Percentiles rank a stretch among this genome's conserved stretches.
Evolutionary conservation across 139 green algal genomes (phyloP).

Genomic region (Tetraselmis chui): DNA sequence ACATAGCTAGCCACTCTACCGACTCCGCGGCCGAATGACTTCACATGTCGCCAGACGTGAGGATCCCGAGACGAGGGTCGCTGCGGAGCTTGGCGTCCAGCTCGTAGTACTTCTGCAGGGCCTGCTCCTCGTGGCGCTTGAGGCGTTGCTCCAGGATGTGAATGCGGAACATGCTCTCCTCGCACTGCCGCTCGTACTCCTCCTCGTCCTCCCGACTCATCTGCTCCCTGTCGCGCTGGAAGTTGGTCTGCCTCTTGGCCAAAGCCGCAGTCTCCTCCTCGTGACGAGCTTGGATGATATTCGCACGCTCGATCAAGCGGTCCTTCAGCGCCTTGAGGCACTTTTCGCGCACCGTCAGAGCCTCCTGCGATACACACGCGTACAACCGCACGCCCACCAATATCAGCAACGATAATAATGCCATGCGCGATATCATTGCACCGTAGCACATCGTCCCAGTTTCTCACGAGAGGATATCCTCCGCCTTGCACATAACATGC

Average conservation of each 20-base stretch:
- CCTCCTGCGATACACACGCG: too few species aligned
- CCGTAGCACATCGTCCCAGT: too few species aligned
- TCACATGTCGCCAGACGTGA: background rate
- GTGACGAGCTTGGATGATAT: constrained; percentile 77
- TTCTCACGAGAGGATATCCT: too few species aligned
- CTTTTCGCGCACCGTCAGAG: constrained; percentile 52
- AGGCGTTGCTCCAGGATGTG: constrained; percentile 75
- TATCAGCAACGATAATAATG: background rate
- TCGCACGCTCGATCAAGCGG: constrained; percentile 71
- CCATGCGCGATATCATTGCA: too few species aligned
- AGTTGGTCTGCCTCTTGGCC: constrained; percentile 60
- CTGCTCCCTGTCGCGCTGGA: constrained; percentile 70
- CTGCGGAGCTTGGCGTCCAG: constrained; percentile 64
- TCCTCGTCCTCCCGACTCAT: constrained; percentile 69
- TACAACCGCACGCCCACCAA: background rate
- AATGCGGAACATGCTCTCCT: constrained; percentile 57
- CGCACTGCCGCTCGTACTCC: constrained; percentile 65
- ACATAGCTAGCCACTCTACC: too few species aligned
- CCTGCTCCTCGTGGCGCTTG: constrained; percentile 75
- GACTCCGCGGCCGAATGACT: background rate
- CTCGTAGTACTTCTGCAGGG: constrained; percentile 76
- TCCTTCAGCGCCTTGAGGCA: constrained; percentile 77
- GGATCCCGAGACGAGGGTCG: constrained; percentile 50
- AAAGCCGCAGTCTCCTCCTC: constrained; percentile 70
- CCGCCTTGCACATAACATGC: too few species aligned